A percentile compares a stretch with the other conserved stretches of the same genome.
Conservation (phyloP, 371 early-diverging fungal species). For the Apophysomyces ossiformis region DNA sequence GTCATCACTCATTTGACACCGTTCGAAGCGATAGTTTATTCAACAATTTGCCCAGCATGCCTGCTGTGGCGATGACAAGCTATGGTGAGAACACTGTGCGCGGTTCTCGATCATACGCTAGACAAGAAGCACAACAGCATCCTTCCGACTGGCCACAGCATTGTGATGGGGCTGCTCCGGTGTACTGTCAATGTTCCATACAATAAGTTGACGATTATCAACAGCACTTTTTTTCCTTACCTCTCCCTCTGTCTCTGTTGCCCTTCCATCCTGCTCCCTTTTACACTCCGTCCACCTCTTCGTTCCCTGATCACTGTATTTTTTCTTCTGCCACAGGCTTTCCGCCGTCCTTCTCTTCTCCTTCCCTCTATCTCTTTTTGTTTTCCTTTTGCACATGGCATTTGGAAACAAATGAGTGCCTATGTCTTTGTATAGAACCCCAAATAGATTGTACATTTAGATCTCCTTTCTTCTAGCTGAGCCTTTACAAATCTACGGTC, state of each 20-base stretch:
- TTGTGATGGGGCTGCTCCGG: constrained; percentile 29
- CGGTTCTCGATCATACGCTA: neutral
- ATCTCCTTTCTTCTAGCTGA: constrained; percentile 6
- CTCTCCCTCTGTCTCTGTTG: too few relatives aligned
- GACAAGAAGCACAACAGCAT: constrained; percentile 17
- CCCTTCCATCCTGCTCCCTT: constrained; percentile 3
- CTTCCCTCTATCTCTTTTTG: too few relatives aligned
- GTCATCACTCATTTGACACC: constrained; percentile 20
- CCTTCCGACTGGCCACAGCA: constrained; percentile 17
- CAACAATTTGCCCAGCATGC: constrained; percentile 32
- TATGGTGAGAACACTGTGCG: constrained; percentile 24
- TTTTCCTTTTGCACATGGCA: constrained; percentile 4
- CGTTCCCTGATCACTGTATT: constrained; percentile 8
- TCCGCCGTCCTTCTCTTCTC: neutral
- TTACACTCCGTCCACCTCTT: neutral
- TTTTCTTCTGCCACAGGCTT: neutral
- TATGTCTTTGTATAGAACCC: constrained; percentile 8
- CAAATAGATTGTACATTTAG: constrained; percentile 12
- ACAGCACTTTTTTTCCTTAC: neutral
- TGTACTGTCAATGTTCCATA: constrained; percentile 42
- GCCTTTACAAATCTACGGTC: too few relatives aligned
- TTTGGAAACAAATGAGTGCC: neutral
- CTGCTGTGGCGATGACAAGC: constrained; percentile 40
- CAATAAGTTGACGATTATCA: constrained; percentile 24
- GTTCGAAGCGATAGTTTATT: constrained; percentile 9